phyloP scores from a whole-genome alignment of 2,329 filamentous ascomycete species.

The Fusarium napiforme region DNA sequence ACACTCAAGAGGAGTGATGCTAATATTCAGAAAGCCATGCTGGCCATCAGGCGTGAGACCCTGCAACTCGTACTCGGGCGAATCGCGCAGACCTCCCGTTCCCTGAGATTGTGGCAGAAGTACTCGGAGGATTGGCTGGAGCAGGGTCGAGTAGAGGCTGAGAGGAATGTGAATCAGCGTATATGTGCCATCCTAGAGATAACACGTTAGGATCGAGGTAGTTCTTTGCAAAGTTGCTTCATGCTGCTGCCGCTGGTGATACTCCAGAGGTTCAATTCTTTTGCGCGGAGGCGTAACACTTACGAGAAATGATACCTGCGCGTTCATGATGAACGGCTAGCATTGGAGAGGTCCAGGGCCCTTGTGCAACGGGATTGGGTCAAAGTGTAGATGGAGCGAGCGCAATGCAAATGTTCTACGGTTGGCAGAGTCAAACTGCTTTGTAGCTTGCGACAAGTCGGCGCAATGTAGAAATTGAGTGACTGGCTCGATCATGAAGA shows the following conservation, averaged over 20 bases:
- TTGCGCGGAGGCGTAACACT: slow-evolving; percentile 43
- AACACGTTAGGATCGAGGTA: slow-evolving; percentile 50
- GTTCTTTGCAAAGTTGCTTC: not conserved
- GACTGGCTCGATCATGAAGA: slow-evolving; percentile 37
- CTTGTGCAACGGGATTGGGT: slow-evolving; percentile 2
- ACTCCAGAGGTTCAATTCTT: not conserved
- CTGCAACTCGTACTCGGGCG: slow-evolving; percentile 54
- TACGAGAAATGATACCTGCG: slow-evolving; percentile 68
- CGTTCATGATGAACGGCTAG: slow-evolving; percentile 59
- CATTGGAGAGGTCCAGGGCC: slow-evolving; percentile 8
- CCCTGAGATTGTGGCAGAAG: slow-evolving; percentile 73
- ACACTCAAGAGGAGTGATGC: slow-evolving; percentile 90
- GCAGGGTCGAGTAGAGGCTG: slow-evolving; percentile 77
- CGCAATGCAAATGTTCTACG: slow-evolving; percentile 11
- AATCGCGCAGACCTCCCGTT: slow-evolving; percentile 50
- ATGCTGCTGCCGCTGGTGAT: not conserved
- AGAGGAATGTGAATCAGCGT: slow-evolving; percentile 92
- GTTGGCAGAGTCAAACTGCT: slow-evolving; percentile 11
- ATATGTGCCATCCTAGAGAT: slow-evolving; percentile 80
- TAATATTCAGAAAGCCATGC: slow-evolving; percentile 92
- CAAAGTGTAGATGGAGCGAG: not conserved
- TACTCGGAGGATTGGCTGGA: slow-evolving; percentile 88
- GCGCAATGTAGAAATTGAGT: slow-evolving; percentile 27
- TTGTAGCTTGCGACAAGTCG: slow-evolving; percentile 10
- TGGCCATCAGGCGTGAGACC: slow-evolving; percentile 63